A percentile compares a stretch with the other conserved stretches of the same genome.
These are phyloP conservation scores for Kodamaea derodonti DNA, from an alignment of 1,139 yeast genomes.

Conservation along the genomic window DNA sequence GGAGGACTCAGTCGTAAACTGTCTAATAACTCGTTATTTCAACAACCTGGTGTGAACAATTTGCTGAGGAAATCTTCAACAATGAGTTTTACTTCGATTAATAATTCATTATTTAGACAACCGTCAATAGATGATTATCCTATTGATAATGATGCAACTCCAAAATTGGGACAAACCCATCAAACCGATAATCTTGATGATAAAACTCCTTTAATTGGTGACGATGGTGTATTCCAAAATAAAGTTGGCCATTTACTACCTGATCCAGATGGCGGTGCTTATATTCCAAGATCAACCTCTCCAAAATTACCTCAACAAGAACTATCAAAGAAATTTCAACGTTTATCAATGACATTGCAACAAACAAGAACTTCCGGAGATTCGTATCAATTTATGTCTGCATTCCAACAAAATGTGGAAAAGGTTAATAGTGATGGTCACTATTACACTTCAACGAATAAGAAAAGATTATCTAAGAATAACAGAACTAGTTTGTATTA, in stretches of 20 bases:
- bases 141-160: constrained; percentile 30
- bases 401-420: constrained; percentile 40
- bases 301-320: constrained; percentile 33
- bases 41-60: constrained; percentile 4
- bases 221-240: constrained; percentile 12
- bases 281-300: constrained; percentile 5
- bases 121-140: constrained; percentile 9
- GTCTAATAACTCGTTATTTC: constrained; percentile 5
- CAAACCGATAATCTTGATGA: constrained; percentile 20
- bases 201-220: constrained; percentile 26
- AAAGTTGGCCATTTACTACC: constrained; percentile 11
- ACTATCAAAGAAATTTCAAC: constrained; percentile 35
- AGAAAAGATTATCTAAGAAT: constrained; percentile 8
- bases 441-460: constrained; percentile 6
- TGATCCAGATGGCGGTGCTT: constrained; percentile 10
- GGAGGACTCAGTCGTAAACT: constrained; percentile 3
- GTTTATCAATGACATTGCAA: constrained; percentile 39
- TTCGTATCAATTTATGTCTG: constrained; percentile 37
- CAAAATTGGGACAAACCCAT: constrained; percentile 16
- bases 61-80: constrained; percentile 7
- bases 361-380: constrained; percentile 35
- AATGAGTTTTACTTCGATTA: constrained; percentile 31
- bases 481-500: constrained; percentile 33
- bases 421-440: constrained; percentile 15
- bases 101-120: constrained; percentile 27